Percentiles rank a stretch among this genome's conserved stretches.
Conservation (phyloP, 352 stramenopile species). For the Phytophthora niederhauseri region DNA sequence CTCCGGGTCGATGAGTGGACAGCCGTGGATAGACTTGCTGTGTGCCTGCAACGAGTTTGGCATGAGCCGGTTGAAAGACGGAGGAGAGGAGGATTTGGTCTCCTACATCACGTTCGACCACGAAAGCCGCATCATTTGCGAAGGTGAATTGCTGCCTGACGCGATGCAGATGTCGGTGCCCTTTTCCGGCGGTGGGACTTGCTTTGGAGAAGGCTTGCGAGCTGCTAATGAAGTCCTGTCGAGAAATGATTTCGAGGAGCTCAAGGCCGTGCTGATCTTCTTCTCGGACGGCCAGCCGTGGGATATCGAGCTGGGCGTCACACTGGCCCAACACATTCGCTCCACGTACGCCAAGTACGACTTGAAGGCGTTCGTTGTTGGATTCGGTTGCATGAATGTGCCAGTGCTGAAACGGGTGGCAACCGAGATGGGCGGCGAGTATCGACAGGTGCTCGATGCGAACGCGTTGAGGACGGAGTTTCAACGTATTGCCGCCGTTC, state of each 20-base stretch:
- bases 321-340: slow-evolving; percentile 52
- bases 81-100: slow-evolving; percentile 34
- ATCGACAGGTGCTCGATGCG: slow-evolving; percentile 38
- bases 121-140: slow-evolving; percentile 23
- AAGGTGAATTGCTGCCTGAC: slow-evolving; percentile 6
- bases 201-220: slow-evolving; percentile 43
- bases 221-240: slow-evolving; percentile 65
- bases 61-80: slow-evolving; percentile 27
- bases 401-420: slow-evolving; percentile 52
- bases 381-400: slow-evolving; percentile 66
- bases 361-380: slow-evolving; percentile 61
- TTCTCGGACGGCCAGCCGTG: slow-evolving; percentile 53
- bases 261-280: slow-evolving; percentile 46
- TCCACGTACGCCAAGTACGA: slow-evolving; percentile 56
- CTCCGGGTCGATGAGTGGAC: slow-evolving; percentile 47
- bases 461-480: slow-evolving; percentile 40
- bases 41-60: slow-evolving; percentile 34
- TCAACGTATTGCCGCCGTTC: slow-evolving; percentile 31
- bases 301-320: slow-evolving; percentile 38
- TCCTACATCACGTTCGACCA: slow-evolving; percentile 43
- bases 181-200: slow-evolving; percentile 44
- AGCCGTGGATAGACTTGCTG: slow-evolving; percentile 37
- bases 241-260: slow-evolving; percentile 51
- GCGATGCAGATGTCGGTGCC: slow-evolving; percentile 17
- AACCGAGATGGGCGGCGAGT: slow-evolving; percentile 51